Percentiles rank a stretch among this genome's conserved stretches.
These are phyloP conservation scores for Dissophora globulifera DNA, from an alignment of 192 early-diverging fungal genomes.

Conservation along the genomic window DNA sequence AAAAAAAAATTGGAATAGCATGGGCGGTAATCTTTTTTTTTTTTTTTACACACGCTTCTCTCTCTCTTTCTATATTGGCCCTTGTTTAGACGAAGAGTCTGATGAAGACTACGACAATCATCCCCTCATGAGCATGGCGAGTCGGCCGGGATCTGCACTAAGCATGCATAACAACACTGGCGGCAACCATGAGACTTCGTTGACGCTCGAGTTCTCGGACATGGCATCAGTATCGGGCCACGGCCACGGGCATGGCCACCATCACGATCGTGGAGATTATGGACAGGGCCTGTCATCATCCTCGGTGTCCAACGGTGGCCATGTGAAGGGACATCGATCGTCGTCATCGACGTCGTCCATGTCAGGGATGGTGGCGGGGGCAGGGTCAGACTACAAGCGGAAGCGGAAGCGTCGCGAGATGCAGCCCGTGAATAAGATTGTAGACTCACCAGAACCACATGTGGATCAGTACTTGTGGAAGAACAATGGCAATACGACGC, in stretches of 20 bases:
- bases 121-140: constrained; percentile 24
- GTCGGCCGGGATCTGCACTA: constrained; percentile 30
- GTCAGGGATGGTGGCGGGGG: constrained; percentile 1
- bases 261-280: not conserved
- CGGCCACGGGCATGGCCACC: constrained; percentile 1
- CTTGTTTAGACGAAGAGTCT: constrained; percentile 24
- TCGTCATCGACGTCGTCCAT: constrained; percentile 21
- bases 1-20: no score
- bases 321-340: constrained; percentile 9
- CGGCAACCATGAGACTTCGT: constrained; percentile 29
- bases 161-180: constrained; percentile 37
- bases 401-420: constrained; percentile 68
- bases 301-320: not conserved
- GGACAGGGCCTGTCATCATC: not conserved
- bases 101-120: constrained; percentile 28
- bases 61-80: not conserved
- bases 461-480: constrained; percentile 64
- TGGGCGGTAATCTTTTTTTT: not conserved
- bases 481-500: constrained; percentile 70
- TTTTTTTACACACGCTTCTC: not conserved
- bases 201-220: constrained; percentile 31
- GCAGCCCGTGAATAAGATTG: constrained; percentile 68
- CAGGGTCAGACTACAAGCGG: constrained; percentile 35
- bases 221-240: constrained; percentile 27
- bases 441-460: constrained; percentile 65